Evolutionary conservation across 2,329 filamentous ascomycete genomes (phyloP).

Genomic region (Sporothrix brunneoviolacea): DNA sequence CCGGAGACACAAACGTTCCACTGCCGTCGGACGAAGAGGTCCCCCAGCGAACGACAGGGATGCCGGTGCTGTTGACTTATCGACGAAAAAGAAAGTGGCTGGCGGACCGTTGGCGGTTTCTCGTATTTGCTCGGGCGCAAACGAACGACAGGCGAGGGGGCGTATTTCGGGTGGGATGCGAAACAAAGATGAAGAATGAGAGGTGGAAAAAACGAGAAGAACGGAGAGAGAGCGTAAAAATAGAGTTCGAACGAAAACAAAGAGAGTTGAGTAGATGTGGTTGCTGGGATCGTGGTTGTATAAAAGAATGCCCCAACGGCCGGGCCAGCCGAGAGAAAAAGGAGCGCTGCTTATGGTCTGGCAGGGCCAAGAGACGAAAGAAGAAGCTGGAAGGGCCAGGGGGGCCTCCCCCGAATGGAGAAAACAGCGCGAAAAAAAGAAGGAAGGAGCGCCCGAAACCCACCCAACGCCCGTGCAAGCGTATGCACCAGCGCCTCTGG

Average conservation of each 20-base stretch:
- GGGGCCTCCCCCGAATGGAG: background rate
- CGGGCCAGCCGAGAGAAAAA: background rate
- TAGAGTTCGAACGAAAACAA: background rate
- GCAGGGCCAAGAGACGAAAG: background rate
- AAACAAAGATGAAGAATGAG: background rate
- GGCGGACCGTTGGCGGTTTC: slow-evolving; percentile 1
- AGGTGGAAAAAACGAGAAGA: slow-evolving; percentile 27
- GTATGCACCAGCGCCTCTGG: too few species aligned
- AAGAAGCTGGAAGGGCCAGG: background rate
- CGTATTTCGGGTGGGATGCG: background rate
- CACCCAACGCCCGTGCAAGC: background rate
- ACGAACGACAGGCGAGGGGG: background rate
- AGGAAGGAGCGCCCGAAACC: background rate
- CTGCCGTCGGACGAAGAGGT: slow-evolving; percentile 3
- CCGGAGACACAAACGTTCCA: slow-evolving; percentile 2
- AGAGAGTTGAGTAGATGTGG: background rate
- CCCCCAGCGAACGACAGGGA: background rate
- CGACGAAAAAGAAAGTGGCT: slow-evolving; percentile 4
- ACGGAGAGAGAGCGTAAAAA: too few species aligned
- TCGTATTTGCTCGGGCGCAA: slow-evolving; percentile 9
- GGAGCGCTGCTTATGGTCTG: background rate
- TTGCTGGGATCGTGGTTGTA: background rate
- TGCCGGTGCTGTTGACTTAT: background rate
- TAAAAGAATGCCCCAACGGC: background rate
- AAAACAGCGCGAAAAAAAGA: background rate